Conservation (phyloP, 2,329 filamentous ascomycete genomes). For the Alternaria sp. region DNA sequence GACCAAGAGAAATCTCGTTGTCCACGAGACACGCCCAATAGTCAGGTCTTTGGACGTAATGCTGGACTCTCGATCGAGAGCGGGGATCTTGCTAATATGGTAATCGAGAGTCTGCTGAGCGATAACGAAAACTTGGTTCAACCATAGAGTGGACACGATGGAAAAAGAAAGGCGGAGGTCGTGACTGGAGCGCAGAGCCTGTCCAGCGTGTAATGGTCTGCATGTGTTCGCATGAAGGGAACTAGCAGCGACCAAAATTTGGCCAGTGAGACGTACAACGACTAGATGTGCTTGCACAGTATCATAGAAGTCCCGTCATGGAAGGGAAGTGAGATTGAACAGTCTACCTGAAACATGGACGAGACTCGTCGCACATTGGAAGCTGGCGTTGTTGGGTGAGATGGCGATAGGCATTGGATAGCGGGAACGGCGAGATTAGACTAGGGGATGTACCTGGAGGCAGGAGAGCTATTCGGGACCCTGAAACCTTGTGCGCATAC, state of each 20-base stretch:
- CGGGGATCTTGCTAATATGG: neutral
- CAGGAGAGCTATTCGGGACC: neutral
- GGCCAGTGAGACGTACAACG: neutral
- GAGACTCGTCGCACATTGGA: neutral
- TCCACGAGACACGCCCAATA: conserved; percentile 8
- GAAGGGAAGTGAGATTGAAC: neutral
- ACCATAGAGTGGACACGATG: neutral
- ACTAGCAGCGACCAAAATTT: neutral
- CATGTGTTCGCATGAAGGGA: conserved; percentile 2
- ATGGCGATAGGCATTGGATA: neutral
- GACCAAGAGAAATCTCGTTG: conserved; percentile 10
- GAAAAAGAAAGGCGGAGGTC: neutral
- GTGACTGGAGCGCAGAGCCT: neutral
- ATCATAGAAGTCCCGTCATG: neutral
- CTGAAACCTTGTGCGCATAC: conserved; percentile 8
- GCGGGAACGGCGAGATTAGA: conserved; percentile 3
- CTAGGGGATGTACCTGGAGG: conserved; percentile 10
- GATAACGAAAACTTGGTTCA: neutral
- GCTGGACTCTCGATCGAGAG: conserved; percentile 7
- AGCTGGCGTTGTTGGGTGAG: conserved; percentile 3
- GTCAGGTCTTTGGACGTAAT: neutral
- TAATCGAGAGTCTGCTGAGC: conserved; percentile 3
- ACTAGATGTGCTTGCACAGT: neutral
- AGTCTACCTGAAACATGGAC: neutral
- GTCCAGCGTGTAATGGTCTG: neutral